Conservation (phyloP, 192 early-diverging fungal genomes). For the Backusella westeae region DNA sequence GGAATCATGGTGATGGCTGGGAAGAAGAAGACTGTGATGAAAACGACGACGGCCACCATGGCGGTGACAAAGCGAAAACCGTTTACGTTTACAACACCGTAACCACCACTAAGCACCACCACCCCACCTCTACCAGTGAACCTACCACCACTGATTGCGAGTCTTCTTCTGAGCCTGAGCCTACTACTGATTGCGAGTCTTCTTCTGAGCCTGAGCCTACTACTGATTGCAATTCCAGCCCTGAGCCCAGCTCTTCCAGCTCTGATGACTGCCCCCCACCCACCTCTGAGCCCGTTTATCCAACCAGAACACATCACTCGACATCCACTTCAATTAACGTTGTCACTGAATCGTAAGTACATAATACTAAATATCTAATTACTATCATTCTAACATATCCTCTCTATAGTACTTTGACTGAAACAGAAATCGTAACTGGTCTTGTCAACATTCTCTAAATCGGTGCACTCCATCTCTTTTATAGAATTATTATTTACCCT, state of each 20-base stretch:
- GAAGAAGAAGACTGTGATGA: constrained; percentile 1
- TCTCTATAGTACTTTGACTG: not conserved
- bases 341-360: not conserved
- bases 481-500: not conserved
- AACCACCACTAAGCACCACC: not conserved
- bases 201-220: not conserved
- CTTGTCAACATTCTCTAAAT: not conserved
- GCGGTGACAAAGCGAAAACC: not conserved
- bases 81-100: constrained; percentile 16
- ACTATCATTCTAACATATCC: not conserved
- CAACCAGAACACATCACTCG: not conserved
- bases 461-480: not conserved
- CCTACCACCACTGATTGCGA: not conserved
- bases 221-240: no score
- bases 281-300: not conserved
- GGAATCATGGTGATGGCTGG: not conserved
- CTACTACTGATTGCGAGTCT: not conserved
- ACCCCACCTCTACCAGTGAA: not conserved
- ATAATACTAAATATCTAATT: not conserved
- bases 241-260: no score
- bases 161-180: not conserved
- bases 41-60: not conserved
- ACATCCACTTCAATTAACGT: not conserved
- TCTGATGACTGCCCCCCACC: not conserved
- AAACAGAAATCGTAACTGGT: not conserved